Base-by-base conservation (phyloP, 2,329 filamentous ascomycete species). In the Colletotrichum tanaceti region DNA sequence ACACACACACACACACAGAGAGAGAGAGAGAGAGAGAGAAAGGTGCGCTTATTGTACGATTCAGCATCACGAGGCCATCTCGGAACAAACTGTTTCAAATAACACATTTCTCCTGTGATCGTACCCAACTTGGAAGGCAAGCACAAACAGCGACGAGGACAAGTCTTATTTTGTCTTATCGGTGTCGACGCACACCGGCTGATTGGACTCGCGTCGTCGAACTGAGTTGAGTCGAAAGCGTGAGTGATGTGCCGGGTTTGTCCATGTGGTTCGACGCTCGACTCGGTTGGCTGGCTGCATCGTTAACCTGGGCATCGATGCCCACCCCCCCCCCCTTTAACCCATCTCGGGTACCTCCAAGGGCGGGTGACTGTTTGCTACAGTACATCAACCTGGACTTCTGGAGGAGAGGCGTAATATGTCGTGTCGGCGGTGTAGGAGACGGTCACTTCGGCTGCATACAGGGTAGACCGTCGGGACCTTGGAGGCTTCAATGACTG, bases 11-110 rank as follows among this genome's bases (percentile, higher is more conserved):
- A n/a, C n/a, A n/a, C n/a, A n/a, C n/a, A n/a, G n/a, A n/a, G n/a
- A n/a, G n/a, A n/a, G n/a, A n/a, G n/a, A n/a, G n/a, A n/a, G n/a
- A n/a, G n/a, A n/a, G n/a, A n/a, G n/a, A n/a, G n/a, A 10, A 55
- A 65, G 46, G 28, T 35, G 20, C 39, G 55, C 35, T 24, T 52
- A 49, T 68, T 52, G 62, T 65, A 61, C 62, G 66, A 66, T 44
- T 69, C 57, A 52, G 63, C 22, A 28, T 22, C 9, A 14, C 43
- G 24, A 65, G 35, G 43, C 49, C 10, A 39, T 46, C 16, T 61
- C 43, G 62, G 50, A 24, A 52, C 39, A 49, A 65, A 35, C 62
- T 57, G 66, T 69, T 66, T 69, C 66, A 69, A 55, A 50, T 41
- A n/a, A 28, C n/a, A 35, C 32, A n/a, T 9, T 35, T 35, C 1